A percentile compares a stretch with the other conserved stretches of the same genome.
phyloP scores from a whole-genome alignment of 2,329 filamentous ascomycete genomes.

The Pezicula carpinea region DNA sequence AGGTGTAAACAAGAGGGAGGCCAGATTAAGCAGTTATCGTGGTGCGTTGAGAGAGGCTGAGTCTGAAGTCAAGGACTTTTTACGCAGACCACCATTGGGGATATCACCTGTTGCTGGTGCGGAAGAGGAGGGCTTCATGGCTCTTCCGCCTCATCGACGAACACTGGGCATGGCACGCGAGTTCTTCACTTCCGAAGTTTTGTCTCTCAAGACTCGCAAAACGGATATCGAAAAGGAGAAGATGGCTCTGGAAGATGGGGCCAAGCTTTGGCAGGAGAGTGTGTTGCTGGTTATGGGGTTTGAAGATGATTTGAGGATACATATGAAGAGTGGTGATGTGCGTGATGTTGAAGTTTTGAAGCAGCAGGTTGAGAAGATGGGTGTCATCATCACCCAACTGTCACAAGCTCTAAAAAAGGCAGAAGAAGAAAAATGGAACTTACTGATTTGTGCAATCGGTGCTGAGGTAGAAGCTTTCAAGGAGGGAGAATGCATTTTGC shows the following conservation, averaged over 20 bases:
- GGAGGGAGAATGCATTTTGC: slow-evolving; percentile 55
- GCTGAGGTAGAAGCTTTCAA: slow-evolving; percentile 66
- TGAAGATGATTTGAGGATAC: slow-evolving; percentile 55
- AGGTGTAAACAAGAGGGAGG: slow-evolving; percentile 61
- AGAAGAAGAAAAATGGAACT: slow-evolving; percentile 63
- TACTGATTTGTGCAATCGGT: slow-evolving; percentile 70
- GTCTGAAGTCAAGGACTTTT: slow-evolving; percentile 52
- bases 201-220: slow-evolving; percentile 49
- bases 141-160: slow-evolving; percentile 57
- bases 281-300: slow-evolving; percentile 57
- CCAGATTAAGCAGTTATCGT: slow-evolving; percentile 67
- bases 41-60: slow-evolving; percentile 64
- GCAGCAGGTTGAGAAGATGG: slow-evolving; percentile 51
- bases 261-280: slow-evolving; percentile 60
- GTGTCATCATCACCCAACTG: slow-evolving; percentile 49
- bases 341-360: slow-evolving; percentile 36
- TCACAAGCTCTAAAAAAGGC: slow-evolving; percentile 49
- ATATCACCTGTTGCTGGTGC: slow-evolving; percentile 17
- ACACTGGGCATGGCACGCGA: slow-evolving; percentile 66
- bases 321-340: slow-evolving; percentile 41
- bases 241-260: slow-evolving; percentile 62
- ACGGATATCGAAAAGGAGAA: slow-evolving; percentile 55
- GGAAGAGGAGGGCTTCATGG: slow-evolving; percentile 43
- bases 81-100: slow-evolving; percentile 47
- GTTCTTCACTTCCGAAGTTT: slow-evolving; percentile 65